These are phyloP conservation scores for Chaetomiaceae sp. DNA, from an alignment of 2,329 filamentous ascomycete species.

Conservation along the genomic window DNA sequence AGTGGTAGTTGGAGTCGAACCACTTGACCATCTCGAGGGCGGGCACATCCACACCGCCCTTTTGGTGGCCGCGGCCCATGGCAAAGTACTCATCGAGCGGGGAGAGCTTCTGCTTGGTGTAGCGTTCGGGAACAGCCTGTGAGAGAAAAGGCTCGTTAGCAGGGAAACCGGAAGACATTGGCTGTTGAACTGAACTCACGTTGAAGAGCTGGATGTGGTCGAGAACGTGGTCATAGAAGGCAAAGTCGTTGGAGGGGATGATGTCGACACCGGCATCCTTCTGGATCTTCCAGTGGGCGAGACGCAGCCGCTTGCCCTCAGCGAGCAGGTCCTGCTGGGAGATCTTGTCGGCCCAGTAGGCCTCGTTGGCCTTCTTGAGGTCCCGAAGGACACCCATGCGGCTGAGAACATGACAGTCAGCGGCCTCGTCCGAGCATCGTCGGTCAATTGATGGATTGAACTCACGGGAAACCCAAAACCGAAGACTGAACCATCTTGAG, in stretches of 20 bases:
- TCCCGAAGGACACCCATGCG: slow-evolving; percentile 98
- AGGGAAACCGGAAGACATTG: slow-evolving; percentile 14
- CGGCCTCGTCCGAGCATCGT: slow-evolving; percentile 52
- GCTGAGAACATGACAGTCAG: slow-evolving; percentile 41
- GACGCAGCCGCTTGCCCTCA: slow-evolving; percentile 94
- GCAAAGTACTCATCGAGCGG: slow-evolving; percentile 96
- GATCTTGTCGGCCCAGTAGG: slow-evolving; percentile 94
- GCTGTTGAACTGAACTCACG: slow-evolving; percentile 50
- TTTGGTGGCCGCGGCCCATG: slow-evolving; percentile 98
- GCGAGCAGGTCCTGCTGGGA: slow-evolving; percentile 84
- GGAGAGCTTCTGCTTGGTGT: slow-evolving; percentile 84
- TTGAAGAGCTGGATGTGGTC: slow-evolving; percentile 98
- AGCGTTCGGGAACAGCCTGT: slow-evolving; percentile 86
- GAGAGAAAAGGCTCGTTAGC: slow-evolving; percentile 7
- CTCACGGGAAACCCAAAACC: slow-evolving; percentile 84
- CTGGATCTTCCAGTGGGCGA: slow-evolving; percentile 99
- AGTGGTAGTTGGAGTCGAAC: slow-evolving; percentile 99
- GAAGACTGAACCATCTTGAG: slow-evolving; percentile 59
- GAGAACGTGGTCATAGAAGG: slow-evolving; percentile 96
- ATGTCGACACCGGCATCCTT: slow-evolving; percentile 95
- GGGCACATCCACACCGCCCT: slow-evolving; percentile 87
- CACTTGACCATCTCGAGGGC: slow-evolving; percentile 99
- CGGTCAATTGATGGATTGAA: slow-evolving; percentile 33
- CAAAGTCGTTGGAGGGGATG: slow-evolving; percentile 99
- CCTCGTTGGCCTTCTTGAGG: slow-evolving; percentile 99